A percentile compares a stretch with the other conserved stretches of the same genome.
phyloP scores from a whole-genome alignment of 1,284 basidiomycete genomes.

The Termitomyces sp. region DNA sequence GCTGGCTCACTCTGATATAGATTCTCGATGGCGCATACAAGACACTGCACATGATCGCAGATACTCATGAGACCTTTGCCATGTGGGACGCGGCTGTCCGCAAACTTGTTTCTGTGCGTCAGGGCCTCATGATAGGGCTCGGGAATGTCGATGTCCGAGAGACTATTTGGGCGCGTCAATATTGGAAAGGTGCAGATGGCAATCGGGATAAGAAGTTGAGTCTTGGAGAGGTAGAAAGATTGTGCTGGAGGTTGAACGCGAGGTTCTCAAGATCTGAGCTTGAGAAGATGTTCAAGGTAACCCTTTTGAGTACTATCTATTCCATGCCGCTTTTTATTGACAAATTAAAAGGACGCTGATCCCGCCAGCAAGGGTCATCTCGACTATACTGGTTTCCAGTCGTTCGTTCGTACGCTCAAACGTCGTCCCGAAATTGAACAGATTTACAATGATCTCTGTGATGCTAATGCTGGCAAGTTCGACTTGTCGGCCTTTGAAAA shows the following conservation, averaged over 20 bases:
- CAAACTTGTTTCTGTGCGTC: constrained; percentile 56
- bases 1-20: constrained; percentile 81
- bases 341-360: constrained; percentile 57
- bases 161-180: constrained; percentile 77
- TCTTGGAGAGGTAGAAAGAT: constrained; percentile 68
- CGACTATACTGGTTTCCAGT: constrained; percentile 79
- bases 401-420: constrained; percentile 82
- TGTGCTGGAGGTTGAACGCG: constrained; percentile 77
- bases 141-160: constrained; percentile 62
- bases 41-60: constrained; percentile 85
- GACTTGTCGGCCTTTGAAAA: constrained; percentile 52
- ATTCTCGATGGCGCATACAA: constrained; percentile 83
- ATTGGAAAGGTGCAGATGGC: constrained; percentile 75
- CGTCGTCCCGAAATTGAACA: constrained; percentile 75
- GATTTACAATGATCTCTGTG: constrained; percentile 53
- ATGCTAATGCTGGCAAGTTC: constrained; percentile 38
- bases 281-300: constrained; percentile 59
- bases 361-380: constrained; percentile 58
- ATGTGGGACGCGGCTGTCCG: constrained; percentile 65
- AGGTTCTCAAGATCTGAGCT: constrained; percentile 56
- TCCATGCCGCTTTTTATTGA: background rate
- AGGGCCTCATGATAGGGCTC: constrained; percentile 63
- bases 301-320: constrained; percentile 13
- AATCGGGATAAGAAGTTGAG: constrained; percentile 61
- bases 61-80: constrained; percentile 63